Evolutionary conservation across 139 green algal species (phyloP), one percentile per base, ranked within the genome.

Genomic region (Ulvella scutata): DNA sequence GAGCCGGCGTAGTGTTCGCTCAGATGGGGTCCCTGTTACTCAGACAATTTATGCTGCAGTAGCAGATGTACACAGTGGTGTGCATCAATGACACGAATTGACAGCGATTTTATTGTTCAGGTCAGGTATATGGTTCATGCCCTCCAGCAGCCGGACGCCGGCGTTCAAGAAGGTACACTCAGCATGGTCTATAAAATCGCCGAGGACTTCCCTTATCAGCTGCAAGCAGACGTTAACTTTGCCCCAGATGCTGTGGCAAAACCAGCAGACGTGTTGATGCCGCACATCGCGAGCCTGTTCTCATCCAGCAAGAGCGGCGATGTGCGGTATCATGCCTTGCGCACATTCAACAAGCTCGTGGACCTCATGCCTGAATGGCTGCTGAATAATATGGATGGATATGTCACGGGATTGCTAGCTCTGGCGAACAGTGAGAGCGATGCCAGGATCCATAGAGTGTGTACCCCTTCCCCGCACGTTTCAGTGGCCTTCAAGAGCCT

Each of bases 371-470:
- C 90, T 0, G 34, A 62, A 38, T 62, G 59, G 61, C 43, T 62
- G 37, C 29, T 81, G 73, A 62, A 80, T 67, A 75, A 76, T 40
- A 67, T 81, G 36, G 75, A 72, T 17, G 43, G 33, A 34, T 93
- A 88, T 79, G 72, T 90, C 39, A 79, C 90, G 13, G 88, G 89
- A n/a, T 77, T 98, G 36, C 98, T 98, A 78, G 74, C 82, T 3
- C 85, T 98, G 17, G 90, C 91, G 1, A 80, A 87, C 33, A 67
- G 51, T 13, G 51, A 67, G 20, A 67, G 86, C 91, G 74, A 82
- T 98, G 79, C 75, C 77, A 3, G 81, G 90, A 77, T 79, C 98
- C 62, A 92, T 97, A 9, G 87, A 95, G 81, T 98, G 97, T 88
- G 51, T 67, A 6, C 51, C 20, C 9, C 6, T n/a, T n/a, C n/a